Evolutionary conservation across 495 filamentous ascomycete species (phyloP), one percentile per base, ranked within the genome.

Genomic region (Thermothielavioides terrestris): DNA sequence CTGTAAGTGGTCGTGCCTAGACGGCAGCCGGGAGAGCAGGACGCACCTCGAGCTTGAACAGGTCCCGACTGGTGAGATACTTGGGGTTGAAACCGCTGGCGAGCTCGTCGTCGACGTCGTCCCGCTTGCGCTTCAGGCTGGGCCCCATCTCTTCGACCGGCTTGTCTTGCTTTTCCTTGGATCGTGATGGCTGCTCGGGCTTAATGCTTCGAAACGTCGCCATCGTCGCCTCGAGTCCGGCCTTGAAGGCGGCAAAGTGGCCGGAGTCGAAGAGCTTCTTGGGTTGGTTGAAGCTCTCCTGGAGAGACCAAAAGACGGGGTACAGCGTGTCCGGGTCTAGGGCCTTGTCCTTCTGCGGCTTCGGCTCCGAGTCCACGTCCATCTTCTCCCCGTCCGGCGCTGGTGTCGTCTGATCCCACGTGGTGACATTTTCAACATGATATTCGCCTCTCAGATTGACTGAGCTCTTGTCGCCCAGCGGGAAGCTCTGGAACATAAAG

Each of bases 401-500:
- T 8, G 66, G 50, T 3, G 69, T 54, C 15, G 70, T 70, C 15
- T 79, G 74, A 48, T 96, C 90, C 62, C 81, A 97, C 0, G 78
- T 82, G 2, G 92, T 99, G 43, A 92, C 80, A 76, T 99, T 99
- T 57, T 96, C 91, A 17, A 83, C 79, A 59, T 99, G 94, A 54
- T 90, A 99, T 66, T 97, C 92, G 56, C 92, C 92, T 23, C 94
- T 81, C 40, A 96, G 77, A 57, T 99, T 99, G 41, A 99, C 91
- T 1, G 90, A 95, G 63, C 92, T 96, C 59, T 86, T 91, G 68
- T 99, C 92, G 22, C 90, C 89, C 0, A 97, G 74, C 10, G 92
- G 89, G 59, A 97, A 96, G 63, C 87, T 94, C 65, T 97, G 92
- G 66, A 95, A 97, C 49, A 97, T 79, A 61, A 95, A 99, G 54